phyloP scores from a whole-genome alignment of 2,329 filamentous ascomycete genomes.

The Bretziella fagacearum region DNA sequence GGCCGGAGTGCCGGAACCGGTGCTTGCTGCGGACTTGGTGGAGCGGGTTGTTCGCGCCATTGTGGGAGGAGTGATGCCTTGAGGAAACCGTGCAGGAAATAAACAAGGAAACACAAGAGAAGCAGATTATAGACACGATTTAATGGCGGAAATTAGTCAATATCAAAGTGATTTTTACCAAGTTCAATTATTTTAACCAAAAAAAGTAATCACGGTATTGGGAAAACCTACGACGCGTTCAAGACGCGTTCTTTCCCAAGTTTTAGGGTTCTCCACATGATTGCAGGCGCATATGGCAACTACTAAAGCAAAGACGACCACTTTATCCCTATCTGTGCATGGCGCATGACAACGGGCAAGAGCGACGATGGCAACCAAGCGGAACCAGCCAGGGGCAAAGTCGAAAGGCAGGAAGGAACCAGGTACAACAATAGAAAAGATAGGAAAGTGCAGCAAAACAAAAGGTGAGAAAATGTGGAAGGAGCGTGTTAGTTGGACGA shows the following conservation, averaged over 20 bases:
- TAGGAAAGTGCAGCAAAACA: not conserved
- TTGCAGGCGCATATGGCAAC: not conserved
- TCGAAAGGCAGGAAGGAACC: not conserved
- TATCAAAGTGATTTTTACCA: too few species aligned
- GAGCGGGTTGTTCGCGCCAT: constrained; percentile 36
- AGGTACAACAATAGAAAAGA: not conserved
- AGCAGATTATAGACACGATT: too few species aligned
- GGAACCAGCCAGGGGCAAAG: not conserved
- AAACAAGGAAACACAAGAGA: too few species aligned
- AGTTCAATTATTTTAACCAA: too few species aligned
- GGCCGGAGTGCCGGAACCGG: constrained; percentile 18
- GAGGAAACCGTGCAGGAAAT: not conserved
- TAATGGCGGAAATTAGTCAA: not conserved
- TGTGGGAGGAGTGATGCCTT: not conserved
- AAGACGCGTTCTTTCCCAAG: not conserved
- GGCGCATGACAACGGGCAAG: not conserved
- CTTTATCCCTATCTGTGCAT: constrained; percentile 11
- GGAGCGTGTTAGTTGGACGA: not conserved
- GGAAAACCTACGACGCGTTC: too few species aligned
- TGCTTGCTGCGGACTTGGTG: constrained; percentile 21
- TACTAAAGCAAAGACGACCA: not conserved
- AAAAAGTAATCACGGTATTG: too few species aligned
- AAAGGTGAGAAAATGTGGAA: not conserved
- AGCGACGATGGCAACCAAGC: not conserved
- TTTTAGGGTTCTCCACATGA: not conserved